phyloP scores from a whole-genome alignment of 148 eudicot genomes.

The Limonium bicolor region DNA sequence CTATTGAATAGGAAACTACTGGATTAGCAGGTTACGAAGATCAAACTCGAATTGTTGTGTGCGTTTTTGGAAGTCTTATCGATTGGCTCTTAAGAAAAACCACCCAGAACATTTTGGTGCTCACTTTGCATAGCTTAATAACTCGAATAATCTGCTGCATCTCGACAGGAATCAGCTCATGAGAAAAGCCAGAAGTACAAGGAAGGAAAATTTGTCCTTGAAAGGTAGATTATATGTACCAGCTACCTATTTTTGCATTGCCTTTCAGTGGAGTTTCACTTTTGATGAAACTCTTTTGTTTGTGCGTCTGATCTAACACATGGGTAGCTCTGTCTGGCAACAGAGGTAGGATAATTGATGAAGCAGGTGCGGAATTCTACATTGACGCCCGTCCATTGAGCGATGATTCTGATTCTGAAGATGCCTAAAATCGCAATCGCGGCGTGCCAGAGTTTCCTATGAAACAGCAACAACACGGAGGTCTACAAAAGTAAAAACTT shows the following conservation, averaged over 20 bases:
- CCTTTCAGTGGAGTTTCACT: no score
- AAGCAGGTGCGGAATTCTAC: slow-evolving; percentile 51
- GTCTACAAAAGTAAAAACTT: no score
- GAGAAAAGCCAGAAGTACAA: slow-evolving; percentile 37
- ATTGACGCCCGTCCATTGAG: slow-evolving; percentile 49
- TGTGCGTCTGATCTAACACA: not conserved
- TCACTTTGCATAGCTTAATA: not conserved
- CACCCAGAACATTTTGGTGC: not conserved
- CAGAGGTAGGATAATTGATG: slow-evolving; percentile 71
- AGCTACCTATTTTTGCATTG: not conserved
- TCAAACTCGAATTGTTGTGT: not conserved
- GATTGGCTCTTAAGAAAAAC: no score
- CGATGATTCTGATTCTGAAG: slow-evolving; percentile 48
- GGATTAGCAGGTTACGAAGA: no score
- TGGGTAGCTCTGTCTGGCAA: slow-evolving; percentile 2
- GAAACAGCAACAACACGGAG: no score
- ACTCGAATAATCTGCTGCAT: not conserved
- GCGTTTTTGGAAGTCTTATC: not conserved
- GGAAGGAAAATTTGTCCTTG: slow-evolving; percentile 60
- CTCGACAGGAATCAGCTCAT: slow-evolving; percentile 19
- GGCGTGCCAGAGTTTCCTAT: no score
- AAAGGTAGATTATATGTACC: no score
- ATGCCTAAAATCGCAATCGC: no score
- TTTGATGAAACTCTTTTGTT: not conserved
- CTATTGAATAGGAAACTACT: not conserved